Evolutionary conservation across 2,329 filamentous ascomycete genomes (phyloP), one percentile per base, ranked within the genome.

Genomic region (Neonectria coccinea): DNA sequence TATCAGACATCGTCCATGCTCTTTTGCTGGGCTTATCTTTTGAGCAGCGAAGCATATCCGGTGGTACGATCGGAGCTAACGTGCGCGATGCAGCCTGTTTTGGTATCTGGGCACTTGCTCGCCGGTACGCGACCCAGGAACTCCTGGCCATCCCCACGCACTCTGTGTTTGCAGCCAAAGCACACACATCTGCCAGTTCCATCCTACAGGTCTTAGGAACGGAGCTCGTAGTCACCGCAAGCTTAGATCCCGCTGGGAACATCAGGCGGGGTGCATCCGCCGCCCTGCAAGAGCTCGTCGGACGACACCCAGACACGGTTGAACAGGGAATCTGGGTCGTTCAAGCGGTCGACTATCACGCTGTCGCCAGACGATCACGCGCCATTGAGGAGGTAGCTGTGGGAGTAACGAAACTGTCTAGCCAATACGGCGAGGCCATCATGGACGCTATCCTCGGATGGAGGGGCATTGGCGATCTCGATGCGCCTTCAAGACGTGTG

Each of bases 51-150:
- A 92, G 91, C 50, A 88, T 93, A 0, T 93, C 93, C 3, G 95
- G 96, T n/a, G 89, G 87, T 12, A 94, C 93, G 3, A 84, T 95
- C 11, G 96, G 96, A 2, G 91, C 92, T 1, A 97, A 97, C 71
- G 94, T 99, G 16, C 89, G 96, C 51, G 96, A 99, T 80, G 95
- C 96, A 12, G 93, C 96, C 3, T 97, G 94, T 76, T 99, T 98
- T 76, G 96, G 96, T 7, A 91, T 98, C 25, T 99, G 96, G 96
- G 92, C 94, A 1, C 78, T 98, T 8, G 93, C 95, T 22, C 87
- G 96, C 59, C 90, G 95, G 59, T 99, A 98, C 73, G 89, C 88
- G 1, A 97, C 94, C 0, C 75, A 82, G 0, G 95, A 98, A 77
- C 84, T 98, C 7, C 83, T 91, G 11, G 82, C 83, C 0, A 86